phyloP scores from a whole-genome alignment of 345 rosid species.

The Aquilaria malaccensis region DNA sequence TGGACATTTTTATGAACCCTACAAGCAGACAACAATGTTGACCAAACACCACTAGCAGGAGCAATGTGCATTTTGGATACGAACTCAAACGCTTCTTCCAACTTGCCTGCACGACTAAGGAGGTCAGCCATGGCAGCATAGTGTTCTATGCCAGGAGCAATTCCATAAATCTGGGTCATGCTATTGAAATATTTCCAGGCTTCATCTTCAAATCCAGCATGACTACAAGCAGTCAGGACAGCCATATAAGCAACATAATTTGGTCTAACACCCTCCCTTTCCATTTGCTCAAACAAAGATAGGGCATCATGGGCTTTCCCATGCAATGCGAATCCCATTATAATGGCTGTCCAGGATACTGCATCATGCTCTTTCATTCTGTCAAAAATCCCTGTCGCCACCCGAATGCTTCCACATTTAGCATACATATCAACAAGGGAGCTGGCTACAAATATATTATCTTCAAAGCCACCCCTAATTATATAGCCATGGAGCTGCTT shows the following conservation, averaged over 20 bases:
- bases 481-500: slow-evolving; percentile 81
- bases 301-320: slow-evolving; percentile 65
- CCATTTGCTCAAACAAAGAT: slow-evolving; percentile 68
- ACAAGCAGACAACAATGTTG: slow-evolving; percentile 64
- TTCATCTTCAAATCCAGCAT: slow-evolving; percentile 60
- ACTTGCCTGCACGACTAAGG: slow-evolving; percentile 83
- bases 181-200: slow-evolving; percentile 51
- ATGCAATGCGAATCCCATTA: slow-evolving; percentile 79
- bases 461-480: slow-evolving; percentile 41
- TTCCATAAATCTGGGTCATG: slow-evolving; percentile 51
- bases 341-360: slow-evolving; percentile 89
- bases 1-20: slow-evolving; percentile 66
- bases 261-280: slow-evolving; percentile 55
- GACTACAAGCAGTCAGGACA: slow-evolving; percentile 83
- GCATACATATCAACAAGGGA: slow-evolving; percentile 91
- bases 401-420: slow-evolving; percentile 68
- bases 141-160: slow-evolving; percentile 68
- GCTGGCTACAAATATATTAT: slow-evolving; percentile 59
- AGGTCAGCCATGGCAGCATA: slow-evolving; percentile 80
- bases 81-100: slow-evolving; percentile 71
- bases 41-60: slow-evolving; percentile 66
- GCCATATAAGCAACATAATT: slow-evolving; percentile 66
- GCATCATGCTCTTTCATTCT: slow-evolving; percentile 55
- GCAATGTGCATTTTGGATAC: slow-evolving; percentile 37
- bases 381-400: slow-evolving; percentile 55